Conservation (phyloP, 2,329 filamentous ascomycete genomes). For the Aspergillus niger region DNA sequence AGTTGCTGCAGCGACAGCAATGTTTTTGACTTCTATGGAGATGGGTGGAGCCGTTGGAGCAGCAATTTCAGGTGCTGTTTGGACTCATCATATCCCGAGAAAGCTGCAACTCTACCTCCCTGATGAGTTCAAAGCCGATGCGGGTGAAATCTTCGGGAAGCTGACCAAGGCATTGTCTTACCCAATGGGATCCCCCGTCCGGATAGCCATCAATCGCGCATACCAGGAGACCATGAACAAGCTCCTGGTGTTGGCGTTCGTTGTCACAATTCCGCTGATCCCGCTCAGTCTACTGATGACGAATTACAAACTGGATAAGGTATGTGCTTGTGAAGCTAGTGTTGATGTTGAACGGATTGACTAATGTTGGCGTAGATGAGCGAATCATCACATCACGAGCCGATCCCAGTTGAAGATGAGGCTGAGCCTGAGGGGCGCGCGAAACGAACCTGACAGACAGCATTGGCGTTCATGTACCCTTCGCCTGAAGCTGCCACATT, state of each 20-base stretch:
- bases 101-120: conserved; percentile 56
- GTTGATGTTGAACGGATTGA: not conserved
- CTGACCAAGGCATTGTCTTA: conserved; percentile 60
- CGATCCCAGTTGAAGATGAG: conserved; percentile 18
- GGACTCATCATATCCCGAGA: conserved; percentile 60
- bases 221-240: conserved; percentile 68
- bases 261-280: conserved; percentile 59
- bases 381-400: conserved; percentile 20
- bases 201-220: conserved; percentile 62
- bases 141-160: conserved; percentile 54
- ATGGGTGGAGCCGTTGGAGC: conserved; percentile 63
- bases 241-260: conserved; percentile 57
- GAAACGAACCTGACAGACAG: conserved; percentile 30
- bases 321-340: conserved; percentile 18
- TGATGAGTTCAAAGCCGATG: conserved; percentile 42
- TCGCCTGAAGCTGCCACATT: not conserved
- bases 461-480: not conserved
- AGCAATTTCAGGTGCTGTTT: conserved; percentile 65
- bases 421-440: conserved; percentile 22
- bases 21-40: conserved; percentile 62
- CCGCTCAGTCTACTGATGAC: conserved; percentile 58
- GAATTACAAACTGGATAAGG: conserved; percentile 60
- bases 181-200: conserved; percentile 57
- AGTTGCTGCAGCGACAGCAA: conserved; percentile 62
- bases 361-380: conserved; percentile 31